Conservation (phyloP, 2,329 filamentous ascomycete genomes). For the Stemphylium beticola region DNA sequence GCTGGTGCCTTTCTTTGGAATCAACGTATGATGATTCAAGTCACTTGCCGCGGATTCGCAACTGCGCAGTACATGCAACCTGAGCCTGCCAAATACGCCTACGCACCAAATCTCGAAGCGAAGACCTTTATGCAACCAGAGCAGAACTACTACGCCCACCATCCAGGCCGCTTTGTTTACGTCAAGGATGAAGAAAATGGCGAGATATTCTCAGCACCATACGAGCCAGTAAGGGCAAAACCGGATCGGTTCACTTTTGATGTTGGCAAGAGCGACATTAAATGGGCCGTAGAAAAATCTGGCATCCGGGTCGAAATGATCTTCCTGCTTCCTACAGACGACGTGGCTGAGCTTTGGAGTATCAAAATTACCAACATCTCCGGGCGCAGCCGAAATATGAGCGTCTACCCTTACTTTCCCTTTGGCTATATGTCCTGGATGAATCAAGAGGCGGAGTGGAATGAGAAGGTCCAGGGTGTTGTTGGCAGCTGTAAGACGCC, state of each 20-base stretch:
- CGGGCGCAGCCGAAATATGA: constrained; percentile 54
- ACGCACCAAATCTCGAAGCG: constrained; percentile 64
- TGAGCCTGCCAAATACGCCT: constrained; percentile 65
- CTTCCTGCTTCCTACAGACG: constrained; percentile 59
- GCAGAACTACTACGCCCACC: constrained; percentile 64
- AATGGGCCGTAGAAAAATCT: constrained; percentile 60
- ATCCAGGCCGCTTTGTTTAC: constrained; percentile 66
- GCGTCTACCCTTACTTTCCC: constrained; percentile 64
- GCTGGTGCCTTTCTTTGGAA: constrained; percentile 66
- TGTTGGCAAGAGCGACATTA: constrained; percentile 61
- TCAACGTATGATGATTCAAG: constrained; percentile 66
- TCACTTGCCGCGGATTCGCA: constrained; percentile 65
- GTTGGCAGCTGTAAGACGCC: constrained; percentile 62
- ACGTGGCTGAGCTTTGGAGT: constrained; percentile 64
- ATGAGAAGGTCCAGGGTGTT: constrained; percentile 56
- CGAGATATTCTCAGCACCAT: constrained; percentile 61
- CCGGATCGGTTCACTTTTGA: constrained; percentile 61
- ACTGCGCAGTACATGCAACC: constrained; percentile 67
- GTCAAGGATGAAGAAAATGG: constrained; percentile 62
- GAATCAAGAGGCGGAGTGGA: constrained; percentile 64
- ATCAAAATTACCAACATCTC: constrained; percentile 60
- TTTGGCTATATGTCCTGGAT: constrained; percentile 69
- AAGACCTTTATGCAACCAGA: constrained; percentile 68
- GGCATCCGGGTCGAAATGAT: constrained; percentile 61
- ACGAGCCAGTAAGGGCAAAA: constrained; percentile 60